Evolutionary conservation across 139 green algal genomes (phyloP), one percentile per base, ranked within the genome.

Genomic region (Coelastrella sp.): DNA sequence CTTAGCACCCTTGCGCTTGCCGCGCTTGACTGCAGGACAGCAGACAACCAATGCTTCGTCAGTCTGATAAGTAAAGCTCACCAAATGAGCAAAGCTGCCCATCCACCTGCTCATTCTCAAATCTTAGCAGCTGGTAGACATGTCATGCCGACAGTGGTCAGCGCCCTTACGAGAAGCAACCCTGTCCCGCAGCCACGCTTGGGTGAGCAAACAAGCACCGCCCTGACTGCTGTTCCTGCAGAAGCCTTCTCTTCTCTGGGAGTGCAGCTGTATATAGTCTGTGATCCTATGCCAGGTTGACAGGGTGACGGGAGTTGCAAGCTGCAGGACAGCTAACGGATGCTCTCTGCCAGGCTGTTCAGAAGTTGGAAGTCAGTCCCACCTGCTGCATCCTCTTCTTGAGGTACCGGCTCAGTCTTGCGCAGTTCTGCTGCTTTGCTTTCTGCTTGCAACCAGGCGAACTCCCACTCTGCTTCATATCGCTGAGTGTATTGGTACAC

Each of bases 381-480:
- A 89, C 68, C 84, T 58, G 22, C 57, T 11, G 56, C 68, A 8
- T 82, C 85, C 7, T 83, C 73, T 11, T 83, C 85, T 10, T 11
- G 47, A 58, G 58, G 58, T 47, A 74, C 20, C 23, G 85, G 58
- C 73, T 80, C 83, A 10, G 20, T 20, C 73, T 75, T 83, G n/a
- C 68, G 56, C 56, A 74, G 23, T 58, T 83, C 85, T 54, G 86
- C 74, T 17, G 74, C 75, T 3, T 71, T 73, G 47, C 64, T 61
- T 75, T 83, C 74, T 10, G 73, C 74, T 61, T 78, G 56, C 78
- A 91, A 61, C 87, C 87, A 91, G 11, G 87, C 77, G 57, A 86
- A 23, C 87, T 91, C 87, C 87, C 66, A 79, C 19, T 91, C 79
- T 0, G 87, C 77, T 57, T 91, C 87, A 11, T 85, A 86, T 8